Evolutionary conservation across 1,139 yeast genomes (phyloP).

Genomic region (Blastobotrys elegans): DNA sequence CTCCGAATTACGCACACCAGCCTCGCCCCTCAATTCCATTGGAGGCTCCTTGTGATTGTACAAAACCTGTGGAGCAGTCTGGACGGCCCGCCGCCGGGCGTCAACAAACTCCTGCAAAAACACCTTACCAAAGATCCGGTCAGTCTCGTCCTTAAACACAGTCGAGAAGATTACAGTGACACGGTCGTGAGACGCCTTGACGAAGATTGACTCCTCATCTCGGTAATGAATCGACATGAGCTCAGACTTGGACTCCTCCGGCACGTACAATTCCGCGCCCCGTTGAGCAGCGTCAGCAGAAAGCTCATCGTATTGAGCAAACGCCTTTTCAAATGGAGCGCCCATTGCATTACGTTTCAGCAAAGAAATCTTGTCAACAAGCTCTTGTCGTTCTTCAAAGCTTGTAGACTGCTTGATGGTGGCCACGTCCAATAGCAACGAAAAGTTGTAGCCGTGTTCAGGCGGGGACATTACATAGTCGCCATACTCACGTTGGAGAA

Average conservation of each 20-base stretch:
- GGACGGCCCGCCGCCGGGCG: conserved; percentile 93
- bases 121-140: conserved; percentile 89
- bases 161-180: conserved; percentile 96
- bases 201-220: conserved; percentile 86
- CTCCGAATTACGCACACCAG: conserved; percentile 30
- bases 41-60: conserved; percentile 92
- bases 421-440: conserved; percentile 62
- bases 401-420: conserved; percentile 34
- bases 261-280: conserved; percentile 47
- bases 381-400: conserved; percentile 43
- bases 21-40: conserved; percentile 59
- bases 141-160: conserved; percentile 93
- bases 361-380: conserved; percentile 63
- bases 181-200: conserved; percentile 91
- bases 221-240: conserved; percentile 80
- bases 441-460: conserved; percentile 80
- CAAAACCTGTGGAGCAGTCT: conserved; percentile 96
- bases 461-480: conserved; percentile 38
- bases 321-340: conserved; percentile 88
- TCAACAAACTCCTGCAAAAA: conserved; percentile 96
- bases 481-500: conserved; percentile 42
- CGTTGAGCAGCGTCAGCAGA: conserved; percentile 44
- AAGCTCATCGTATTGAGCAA: conserved; percentile 68
- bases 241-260: conserved; percentile 47
- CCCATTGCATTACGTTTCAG: conserved; percentile 86